Evolutionary conservation across 2,329 filamentous ascomycete species (phyloP).

Genomic region (Cordyceps pruinosa): DNA sequence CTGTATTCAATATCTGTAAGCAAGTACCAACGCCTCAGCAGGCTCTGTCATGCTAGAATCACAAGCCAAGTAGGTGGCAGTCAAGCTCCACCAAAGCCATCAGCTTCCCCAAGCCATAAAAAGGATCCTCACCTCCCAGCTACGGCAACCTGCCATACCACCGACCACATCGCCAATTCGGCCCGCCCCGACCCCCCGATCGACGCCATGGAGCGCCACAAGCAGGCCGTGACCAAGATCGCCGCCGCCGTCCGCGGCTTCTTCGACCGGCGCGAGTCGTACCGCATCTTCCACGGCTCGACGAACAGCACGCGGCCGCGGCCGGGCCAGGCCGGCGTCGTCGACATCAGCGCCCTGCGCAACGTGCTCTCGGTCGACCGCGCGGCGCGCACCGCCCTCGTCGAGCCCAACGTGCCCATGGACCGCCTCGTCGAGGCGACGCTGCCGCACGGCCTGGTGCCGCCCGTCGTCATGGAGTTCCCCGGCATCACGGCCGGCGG

Average conservation of each 20-base stretch:
- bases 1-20: no score
- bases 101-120: no score
- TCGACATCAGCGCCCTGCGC: conserved; percentile 60
- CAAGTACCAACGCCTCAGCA: no score
- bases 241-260: conserved; percentile 40
- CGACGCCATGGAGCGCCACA: conserved; percentile 44
- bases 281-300: conserved; percentile 70
- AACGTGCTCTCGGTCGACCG: conserved; percentile 59
- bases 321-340: conserved; percentile 23
- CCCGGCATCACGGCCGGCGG: conserved; percentile 69
- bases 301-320: conserved; percentile 64
- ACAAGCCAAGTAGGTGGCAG: no score
- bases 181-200: background rate
- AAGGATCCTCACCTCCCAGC: no score
- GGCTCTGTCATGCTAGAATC: no score
- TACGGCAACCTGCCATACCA: no score
- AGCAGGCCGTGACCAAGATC: conserved; percentile 40
- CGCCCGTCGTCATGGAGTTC: conserved; percentile 70
- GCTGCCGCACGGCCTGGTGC: conserved; percentile 57
- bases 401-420: conserved; percentile 73
- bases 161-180: background rate
- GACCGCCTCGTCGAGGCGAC: conserved; percentile 61
- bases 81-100: no score
- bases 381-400: conserved; percentile 50
- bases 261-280: conserved; percentile 47